Conservation (phyloP, 805 yeast genomes). For the Metschnikowia henanensis region DNA sequence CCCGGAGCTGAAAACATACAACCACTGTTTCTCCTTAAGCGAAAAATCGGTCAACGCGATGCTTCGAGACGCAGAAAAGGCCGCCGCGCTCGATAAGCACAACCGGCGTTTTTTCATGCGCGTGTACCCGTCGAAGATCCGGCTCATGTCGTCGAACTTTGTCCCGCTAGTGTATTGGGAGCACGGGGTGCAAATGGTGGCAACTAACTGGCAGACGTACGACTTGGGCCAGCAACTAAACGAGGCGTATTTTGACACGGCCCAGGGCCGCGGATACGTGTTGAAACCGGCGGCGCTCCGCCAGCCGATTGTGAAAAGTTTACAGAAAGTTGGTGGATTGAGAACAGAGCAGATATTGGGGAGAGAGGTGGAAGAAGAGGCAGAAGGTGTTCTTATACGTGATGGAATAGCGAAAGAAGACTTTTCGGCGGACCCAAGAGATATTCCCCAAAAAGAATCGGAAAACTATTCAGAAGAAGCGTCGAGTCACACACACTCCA, state of each 20-base stretch:
- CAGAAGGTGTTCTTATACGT: slow-evolving; percentile 11
- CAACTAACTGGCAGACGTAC: slow-evolving; percentile 94
- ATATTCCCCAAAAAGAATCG: too few species aligned
- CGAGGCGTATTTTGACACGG: slow-evolving; percentile 72
- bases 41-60: slow-evolving; percentile 68
- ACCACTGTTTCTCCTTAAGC: slow-evolving; percentile 85
- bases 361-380: neutral
- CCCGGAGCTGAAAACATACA: slow-evolving; percentile 77
- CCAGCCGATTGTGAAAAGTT: slow-evolving; percentile 29
- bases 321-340: neutral
- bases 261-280: slow-evolving; percentile 68
- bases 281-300: slow-evolving; percentile 63
- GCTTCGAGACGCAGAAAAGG: slow-evolving; percentile 59
- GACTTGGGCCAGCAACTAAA: slow-evolving; percentile 89
- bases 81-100: slow-evolving; percentile 66
- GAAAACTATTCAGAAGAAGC: too few species aligned
- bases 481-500: too few species aligned
- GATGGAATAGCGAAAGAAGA: neutral
- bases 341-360: neutral
- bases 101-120: slow-evolving; percentile 76
- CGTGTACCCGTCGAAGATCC: slow-evolving; percentile 79
- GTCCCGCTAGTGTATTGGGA: slow-evolving; percentile 80
- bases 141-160: slow-evolving; percentile 80
- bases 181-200: slow-evolving; percentile 90
- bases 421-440: slow-evolving; percentile 5